phyloP scores from a whole-genome alignment of 352 stramenopile genomes.

The Globisporangium cylindrosporum region DNA sequence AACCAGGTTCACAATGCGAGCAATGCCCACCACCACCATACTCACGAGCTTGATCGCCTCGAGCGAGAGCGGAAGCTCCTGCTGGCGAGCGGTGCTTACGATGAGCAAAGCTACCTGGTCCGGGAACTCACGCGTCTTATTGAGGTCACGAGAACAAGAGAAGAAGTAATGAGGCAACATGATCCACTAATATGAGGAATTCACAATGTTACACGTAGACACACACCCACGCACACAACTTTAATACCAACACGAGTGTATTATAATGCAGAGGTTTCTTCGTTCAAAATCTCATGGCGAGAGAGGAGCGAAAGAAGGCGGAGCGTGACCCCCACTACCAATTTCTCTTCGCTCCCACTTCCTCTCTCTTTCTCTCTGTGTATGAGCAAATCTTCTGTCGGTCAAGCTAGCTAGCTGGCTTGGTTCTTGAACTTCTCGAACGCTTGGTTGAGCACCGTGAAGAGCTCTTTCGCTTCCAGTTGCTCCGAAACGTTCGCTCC shows the following conservation, averaged over 20 bases:
- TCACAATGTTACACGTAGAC: background rate
- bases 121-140: slow-evolving; percentile 68
- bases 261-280: slow-evolving; percentile 9
- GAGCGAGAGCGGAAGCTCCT: slow-evolving; percentile 53
- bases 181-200: background rate
- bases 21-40: background rate
- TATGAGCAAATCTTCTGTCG: background rate
- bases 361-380: background rate
- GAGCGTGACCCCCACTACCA: background rate
- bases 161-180: background rate
- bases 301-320: background rate
- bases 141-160: slow-evolving; percentile 23
- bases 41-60: slow-evolving; percentile 41
- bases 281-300: slow-evolving; percentile 15
- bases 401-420: slow-evolving; percentile 12
- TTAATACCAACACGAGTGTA: slow-evolving; percentile 2
- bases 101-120: slow-evolving; percentile 60
- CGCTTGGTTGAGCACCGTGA: slow-evolving; percentile 86
- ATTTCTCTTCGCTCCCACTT: background rate
- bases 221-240: background rate
- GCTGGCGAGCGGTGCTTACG: slow-evolving; percentile 57
- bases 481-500: slow-evolving; percentile 73
- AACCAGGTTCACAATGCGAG: background rate
- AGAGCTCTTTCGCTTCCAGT: slow-evolving; percentile 82
- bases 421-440: slow-evolving; percentile 84